A percentile compares a stretch with the other conserved stretches of the same genome.
These are phyloP conservation scores for Elsinoe necatrix DNA, from an alignment of 2,329 filamentous ascomycete genomes.

Conservation along the genomic window DNA sequence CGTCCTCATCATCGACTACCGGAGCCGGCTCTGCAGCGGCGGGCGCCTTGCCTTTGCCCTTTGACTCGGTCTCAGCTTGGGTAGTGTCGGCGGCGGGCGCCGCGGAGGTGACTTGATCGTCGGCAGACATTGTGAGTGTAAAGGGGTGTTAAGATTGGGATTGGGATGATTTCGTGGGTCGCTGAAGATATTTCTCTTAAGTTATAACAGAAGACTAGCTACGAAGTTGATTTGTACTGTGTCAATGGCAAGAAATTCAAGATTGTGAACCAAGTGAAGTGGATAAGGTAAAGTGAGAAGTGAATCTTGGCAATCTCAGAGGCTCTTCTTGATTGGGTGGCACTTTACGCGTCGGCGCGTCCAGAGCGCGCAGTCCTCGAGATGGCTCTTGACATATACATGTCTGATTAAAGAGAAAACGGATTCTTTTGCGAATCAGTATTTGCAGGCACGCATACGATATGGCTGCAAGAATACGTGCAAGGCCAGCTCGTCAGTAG, in stretches of 20 bases:
- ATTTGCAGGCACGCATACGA: no score
- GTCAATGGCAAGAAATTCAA: no score
- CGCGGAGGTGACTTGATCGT: slow-evolving; percentile 9
- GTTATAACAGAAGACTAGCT: background rate
- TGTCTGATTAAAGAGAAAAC: no score
- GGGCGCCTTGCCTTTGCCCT: slow-evolving; percentile 81
- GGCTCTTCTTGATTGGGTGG: no score
- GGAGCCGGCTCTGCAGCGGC: slow-evolving; percentile 51
- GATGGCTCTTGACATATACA: no score
- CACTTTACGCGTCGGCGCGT: no score
- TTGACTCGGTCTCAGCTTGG: slow-evolving; percentile 45
- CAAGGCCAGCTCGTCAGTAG: slow-evolving; percentile 50
- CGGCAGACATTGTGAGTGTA: slow-evolving; percentile 12
- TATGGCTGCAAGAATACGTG: slow-evolving; percentile 45
- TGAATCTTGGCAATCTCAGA: background rate
- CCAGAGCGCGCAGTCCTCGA: no score
- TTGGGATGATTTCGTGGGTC: background rate
- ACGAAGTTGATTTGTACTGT: no score
- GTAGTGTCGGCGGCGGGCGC: slow-evolving; percentile 14
- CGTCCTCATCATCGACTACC: slow-evolving; percentile 67
- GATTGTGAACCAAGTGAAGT: background rate
- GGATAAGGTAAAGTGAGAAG: background rate
- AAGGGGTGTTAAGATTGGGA: background rate
- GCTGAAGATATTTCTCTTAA: background rate
- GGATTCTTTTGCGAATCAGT: no score